Base-by-base conservation (phyloP, 345 rosid species). In the Cardamine resedifolia region DNA sequence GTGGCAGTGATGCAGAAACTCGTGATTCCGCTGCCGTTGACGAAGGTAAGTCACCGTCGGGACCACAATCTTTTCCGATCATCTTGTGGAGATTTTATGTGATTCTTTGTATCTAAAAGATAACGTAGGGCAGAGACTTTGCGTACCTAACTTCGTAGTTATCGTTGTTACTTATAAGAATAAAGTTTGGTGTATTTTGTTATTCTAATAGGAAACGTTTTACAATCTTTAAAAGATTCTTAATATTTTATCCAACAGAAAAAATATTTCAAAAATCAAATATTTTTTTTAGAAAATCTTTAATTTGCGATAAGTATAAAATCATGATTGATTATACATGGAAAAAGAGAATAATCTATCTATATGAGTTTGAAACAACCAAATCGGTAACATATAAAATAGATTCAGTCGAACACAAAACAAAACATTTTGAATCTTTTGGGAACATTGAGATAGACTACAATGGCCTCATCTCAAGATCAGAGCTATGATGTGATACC, bases 381-480 rank as follows among this genome's bases (percentile, higher is more conserved):
- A 73, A 34, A 44, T 64, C 41, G 16, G 71, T 58, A 15, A 47
- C 30, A 73, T 33, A 51, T 10, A 51, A 50, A 28, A 28, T 60
- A 23, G 45, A 36, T 34, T 58, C 27, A 58, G 64, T 34, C 16
- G 18, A 59, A 38, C 64, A 21, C 74, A 68, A 68, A 68, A 61
- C 78, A 75, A 33, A 61, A 61, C 64, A 34, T 33, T 33, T 61
- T 61, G 31, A 47, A 24, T 61, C 69, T 33, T 49, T 38, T 16
- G 63, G 5, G 1, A 26, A 26, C 70, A 58, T 28, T 51, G 69
- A 41, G 28, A 16, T 21, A 44, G 7, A 49, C 57, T 71, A 77
- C 72, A 77, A 71, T 23, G 80, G 80, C 30, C 72, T 47, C 80
- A 77, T 77, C 62, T 77, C 80, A 21, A 71, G 76, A 66, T 65